A percentile compares a stretch with the other conserved stretches of the same genome.
Conservation (phyloP, 2,329 filamentous ascomycete species). For the Chrysoporthe deuterocubensis region DNA sequence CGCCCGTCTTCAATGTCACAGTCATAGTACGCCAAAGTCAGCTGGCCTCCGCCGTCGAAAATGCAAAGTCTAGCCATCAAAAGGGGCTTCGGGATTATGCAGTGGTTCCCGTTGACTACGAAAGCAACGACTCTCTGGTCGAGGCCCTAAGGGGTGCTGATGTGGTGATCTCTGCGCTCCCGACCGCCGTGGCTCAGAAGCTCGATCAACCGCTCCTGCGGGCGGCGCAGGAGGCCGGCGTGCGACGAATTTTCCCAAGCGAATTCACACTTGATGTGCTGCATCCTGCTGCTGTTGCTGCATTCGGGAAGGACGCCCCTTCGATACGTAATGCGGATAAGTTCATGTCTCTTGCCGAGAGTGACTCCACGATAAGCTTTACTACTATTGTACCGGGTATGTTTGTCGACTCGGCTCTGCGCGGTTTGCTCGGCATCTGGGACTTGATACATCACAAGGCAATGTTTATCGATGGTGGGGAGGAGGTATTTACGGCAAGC, state of each 20-base stretch:
- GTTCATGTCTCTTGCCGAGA: background rate
- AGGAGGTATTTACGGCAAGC: slow-evolving; percentile 1
- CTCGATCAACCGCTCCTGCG: background rate
- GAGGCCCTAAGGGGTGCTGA: background rate
- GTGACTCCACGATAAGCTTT: background rate
- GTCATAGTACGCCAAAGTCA: background rate
- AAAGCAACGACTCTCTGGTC: slow-evolving; percentile 4
- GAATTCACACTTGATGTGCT: slow-evolving; percentile 10
- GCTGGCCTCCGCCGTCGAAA: background rate
- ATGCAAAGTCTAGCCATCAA: too few relatives aligned
- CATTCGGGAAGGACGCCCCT: background rate
- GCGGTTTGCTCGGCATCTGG: background rate
- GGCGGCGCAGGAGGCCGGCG: slow-evolving; percentile 8
- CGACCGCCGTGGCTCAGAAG: background rate
- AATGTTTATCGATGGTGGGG: slow-evolving; percentile 5
- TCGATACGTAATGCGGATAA: background rate
- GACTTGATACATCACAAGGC: background rate
- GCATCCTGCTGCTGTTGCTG: background rate
- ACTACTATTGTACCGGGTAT: slow-evolving; percentile 7
- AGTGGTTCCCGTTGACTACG: background rate
- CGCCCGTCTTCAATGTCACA: slow-evolving; percentile 4
- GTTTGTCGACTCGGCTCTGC: background rate
- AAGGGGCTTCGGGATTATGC: background rate
- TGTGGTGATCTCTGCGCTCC: slow-evolving; percentile 3
- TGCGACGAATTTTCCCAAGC: slow-evolving; percentile 9